Evolutionary conservation across 768 basidiomycete genomes (phyloP).

Genomic region (Tubosaeta sp.): DNA sequence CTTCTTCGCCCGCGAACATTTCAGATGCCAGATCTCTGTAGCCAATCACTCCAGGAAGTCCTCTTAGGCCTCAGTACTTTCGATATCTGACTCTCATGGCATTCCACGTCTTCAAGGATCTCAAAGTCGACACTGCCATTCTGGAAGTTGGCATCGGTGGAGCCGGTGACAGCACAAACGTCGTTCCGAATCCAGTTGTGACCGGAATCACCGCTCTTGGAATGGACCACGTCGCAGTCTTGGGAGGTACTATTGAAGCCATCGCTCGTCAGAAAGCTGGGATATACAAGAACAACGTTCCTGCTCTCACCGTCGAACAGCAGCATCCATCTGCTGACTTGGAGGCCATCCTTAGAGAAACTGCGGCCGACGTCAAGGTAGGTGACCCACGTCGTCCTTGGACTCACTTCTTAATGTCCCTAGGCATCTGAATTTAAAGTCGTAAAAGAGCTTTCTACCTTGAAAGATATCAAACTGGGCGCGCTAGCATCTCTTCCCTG

Average conservation of each 20-base stretch:
- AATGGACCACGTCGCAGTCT: constrained; percentile 82
- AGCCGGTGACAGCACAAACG: constrained; percentile 90
- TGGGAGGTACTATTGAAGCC: constrained; percentile 84
- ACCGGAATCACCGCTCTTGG: constrained; percentile 90
- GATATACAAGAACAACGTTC: constrained; percentile 91
- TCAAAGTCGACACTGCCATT: constrained; percentile 84
- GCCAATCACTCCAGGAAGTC: constrained; percentile 46
- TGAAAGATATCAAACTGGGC: constrained; percentile 63
- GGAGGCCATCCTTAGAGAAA: constrained; percentile 59
- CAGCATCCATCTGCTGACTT: constrained; percentile 67
- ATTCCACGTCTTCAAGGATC: constrained; percentile 80
- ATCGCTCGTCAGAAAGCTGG: constrained; percentile 97
- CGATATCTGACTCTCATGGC: constrained; percentile 90
- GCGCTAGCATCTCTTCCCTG: constrained; percentile 8
- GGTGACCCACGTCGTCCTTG: constrained; percentile 3
- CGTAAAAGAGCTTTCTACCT: constrained; percentile 46
- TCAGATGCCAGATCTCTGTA: constrained; percentile 24
- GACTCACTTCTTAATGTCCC: not conserved
- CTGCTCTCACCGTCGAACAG: constrained; percentile 82
- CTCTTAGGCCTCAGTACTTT: constrained; percentile 88
- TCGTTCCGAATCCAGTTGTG: constrained; percentile 85
- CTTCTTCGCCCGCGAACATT: not conserved
- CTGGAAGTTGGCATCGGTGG: constrained; percentile 98
- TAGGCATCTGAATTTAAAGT: constrained; percentile 70
- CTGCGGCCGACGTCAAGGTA: constrained; percentile 67